Conservation (phyloP, 345 rosid species). For the Dipteronia sinensis region DNA sequence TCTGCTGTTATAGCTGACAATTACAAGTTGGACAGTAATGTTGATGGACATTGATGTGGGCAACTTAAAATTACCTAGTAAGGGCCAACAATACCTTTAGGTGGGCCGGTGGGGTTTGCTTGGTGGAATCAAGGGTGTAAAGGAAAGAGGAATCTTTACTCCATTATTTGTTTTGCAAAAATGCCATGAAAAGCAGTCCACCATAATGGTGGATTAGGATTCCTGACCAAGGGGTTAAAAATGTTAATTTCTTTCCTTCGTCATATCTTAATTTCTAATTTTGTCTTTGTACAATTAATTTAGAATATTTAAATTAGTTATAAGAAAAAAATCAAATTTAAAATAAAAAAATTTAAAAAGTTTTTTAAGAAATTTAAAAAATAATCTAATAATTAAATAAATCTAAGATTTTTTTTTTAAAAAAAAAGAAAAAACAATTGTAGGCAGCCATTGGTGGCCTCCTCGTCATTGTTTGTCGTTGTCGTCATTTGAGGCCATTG, state of each 20-base stretch:
- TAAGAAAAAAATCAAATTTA: background rate
- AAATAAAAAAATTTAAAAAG: background rate
- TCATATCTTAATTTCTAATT: too few species aligned
- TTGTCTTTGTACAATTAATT: too few species aligned
- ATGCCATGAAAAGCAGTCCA: background rate
- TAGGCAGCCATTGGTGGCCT: too few species aligned
- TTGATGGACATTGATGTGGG: background rate
- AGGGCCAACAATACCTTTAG: background rate
- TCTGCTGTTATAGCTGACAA: background rate
- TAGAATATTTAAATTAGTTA: too few species aligned
- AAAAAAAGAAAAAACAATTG: too few species aligned
- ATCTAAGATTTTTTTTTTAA: background rate
- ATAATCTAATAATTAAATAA: background rate
- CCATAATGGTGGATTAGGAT: background rate
- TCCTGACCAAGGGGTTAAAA: too few species aligned
- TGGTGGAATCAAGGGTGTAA: background rate
- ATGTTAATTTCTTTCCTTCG: too few species aligned
- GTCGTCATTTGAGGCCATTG: too few species aligned
- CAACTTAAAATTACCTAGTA: background rate
- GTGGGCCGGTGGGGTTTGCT: background rate
- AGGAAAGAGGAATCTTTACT: background rate
- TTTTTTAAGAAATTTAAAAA: background rate
- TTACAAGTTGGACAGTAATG: background rate
- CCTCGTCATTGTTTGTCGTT: background rate
- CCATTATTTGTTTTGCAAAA: background rate